Evolutionary conservation across 306 rosid genomes (phyloP).

Genomic region (Vigna nakashimae): DNA sequence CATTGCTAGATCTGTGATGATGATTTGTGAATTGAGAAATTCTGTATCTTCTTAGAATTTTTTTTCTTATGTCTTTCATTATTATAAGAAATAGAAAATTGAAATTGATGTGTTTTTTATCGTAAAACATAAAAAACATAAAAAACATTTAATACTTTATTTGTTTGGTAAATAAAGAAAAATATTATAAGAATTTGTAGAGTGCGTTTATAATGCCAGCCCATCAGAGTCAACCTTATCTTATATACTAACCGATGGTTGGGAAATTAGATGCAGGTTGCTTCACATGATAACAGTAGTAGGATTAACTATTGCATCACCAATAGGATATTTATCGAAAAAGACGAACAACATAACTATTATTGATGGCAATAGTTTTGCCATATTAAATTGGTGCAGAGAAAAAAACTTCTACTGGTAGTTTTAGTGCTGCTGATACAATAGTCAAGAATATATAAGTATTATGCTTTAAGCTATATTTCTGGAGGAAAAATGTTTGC

Average conservation of each 20-base stretch:
- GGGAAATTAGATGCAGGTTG: constrained; percentile 9
- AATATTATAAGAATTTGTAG: not conserved
- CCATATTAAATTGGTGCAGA: not conserved
- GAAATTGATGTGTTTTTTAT: not conserved
- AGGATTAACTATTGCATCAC: constrained; percentile 7
- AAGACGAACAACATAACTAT: not conserved
- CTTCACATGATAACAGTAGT: constrained; percentile 26
- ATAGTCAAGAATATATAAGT: not conserved
- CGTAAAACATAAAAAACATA: not conserved
- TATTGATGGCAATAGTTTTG: not conserved
- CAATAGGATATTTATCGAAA: constrained; percentile 13
- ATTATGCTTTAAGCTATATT: too few species aligned
- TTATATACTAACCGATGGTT: not conserved
- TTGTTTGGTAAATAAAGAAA: not conserved
- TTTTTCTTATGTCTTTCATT: not conserved
- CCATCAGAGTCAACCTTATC: constrained; percentile 29
- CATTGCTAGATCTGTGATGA: constrained; percentile 20
- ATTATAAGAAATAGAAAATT: not conserved
- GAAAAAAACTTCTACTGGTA: not conserved
- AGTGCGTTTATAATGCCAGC: not conserved
- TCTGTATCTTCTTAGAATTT: not conserved
- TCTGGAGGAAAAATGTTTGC: too few species aligned
- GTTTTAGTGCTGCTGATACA: not conserved
- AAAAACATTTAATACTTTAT: not conserved
- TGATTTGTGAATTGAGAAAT: not conserved